A percentile compares a stretch with the other conserved stretches of the same genome.
Conservation (phyloP, 352 stramenopile species). For the Phytophthora melonis region DNA sequence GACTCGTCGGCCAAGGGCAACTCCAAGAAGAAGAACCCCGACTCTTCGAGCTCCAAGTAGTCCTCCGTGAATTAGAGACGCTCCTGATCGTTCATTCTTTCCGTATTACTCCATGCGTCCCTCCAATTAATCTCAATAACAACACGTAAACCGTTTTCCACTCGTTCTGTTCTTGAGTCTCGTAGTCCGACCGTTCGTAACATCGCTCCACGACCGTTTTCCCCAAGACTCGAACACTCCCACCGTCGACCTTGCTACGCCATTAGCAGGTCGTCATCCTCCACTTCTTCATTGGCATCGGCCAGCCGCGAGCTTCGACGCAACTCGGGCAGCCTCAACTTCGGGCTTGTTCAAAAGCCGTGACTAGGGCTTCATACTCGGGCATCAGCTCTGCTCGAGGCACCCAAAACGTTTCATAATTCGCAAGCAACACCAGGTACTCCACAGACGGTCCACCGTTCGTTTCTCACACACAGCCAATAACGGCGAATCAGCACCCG, state of each 20-base stretch:
- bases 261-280: slow-evolving; percentile 3
- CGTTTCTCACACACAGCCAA: neutral
- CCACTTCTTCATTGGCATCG: slow-evolving; percentile 4
- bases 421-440: neutral
- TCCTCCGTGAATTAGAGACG: too few relatives aligned
- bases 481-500: neutral
- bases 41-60: neutral
- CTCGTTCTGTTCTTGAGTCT: too few relatives aligned
- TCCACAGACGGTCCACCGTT: neutral
- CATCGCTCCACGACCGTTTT: neutral
- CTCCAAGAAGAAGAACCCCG: neutral
- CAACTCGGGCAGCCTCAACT: neutral
- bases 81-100: too few relatives aligned
- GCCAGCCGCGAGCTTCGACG: neutral
- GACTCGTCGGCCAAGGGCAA: neutral
- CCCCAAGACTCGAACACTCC: neutral
- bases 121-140: too few relatives aligned
- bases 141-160: too few relatives aligned
- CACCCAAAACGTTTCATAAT: slow-evolving; percentile 10
- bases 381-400: neutral
- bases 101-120: too few relatives aligned
- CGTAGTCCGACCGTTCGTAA: neutral
- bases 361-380: neutral
- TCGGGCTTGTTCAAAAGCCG: neutral
- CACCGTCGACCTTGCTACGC: neutral